Percentiles rank a stretch among this genome's conserved stretches.
Evolutionary conservation across 1,284 basidiomycete species (phyloP).

Genomic region (Rhodotorula glutinis): DNA sequence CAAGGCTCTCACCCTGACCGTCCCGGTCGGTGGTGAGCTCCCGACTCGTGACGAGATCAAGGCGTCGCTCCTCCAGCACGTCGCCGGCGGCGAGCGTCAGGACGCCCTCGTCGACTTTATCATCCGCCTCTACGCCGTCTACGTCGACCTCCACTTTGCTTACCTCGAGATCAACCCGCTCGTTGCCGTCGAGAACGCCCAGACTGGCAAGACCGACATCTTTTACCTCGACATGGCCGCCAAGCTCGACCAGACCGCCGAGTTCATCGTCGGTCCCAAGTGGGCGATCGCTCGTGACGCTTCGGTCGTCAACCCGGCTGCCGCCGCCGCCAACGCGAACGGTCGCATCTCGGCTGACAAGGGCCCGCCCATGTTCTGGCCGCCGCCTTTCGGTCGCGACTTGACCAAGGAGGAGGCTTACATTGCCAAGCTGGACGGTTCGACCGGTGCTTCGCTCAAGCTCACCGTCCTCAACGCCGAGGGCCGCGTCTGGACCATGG

Average conservation of each 20-base stretch:
- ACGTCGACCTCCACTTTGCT: slow-evolving; percentile 70
- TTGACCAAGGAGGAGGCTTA: slow-evolving; percentile 98
- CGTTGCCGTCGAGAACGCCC: slow-evolving; percentile 88
- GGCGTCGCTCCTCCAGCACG: slow-evolving; percentile 70
- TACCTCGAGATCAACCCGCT: slow-evolving; percentile 99
- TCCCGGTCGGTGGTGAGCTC: slow-evolving; percentile 69
- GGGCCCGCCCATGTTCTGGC: slow-evolving; percentile 83
- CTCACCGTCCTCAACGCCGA: slow-evolving; percentile 92
- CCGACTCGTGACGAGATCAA: slow-evolving; percentile 74
- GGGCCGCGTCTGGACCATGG: slow-evolving; percentile 99
- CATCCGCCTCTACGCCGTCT: slow-evolving; percentile 90
- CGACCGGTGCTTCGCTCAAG: slow-evolving; percentile 96
- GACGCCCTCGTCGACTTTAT: slow-evolving; percentile 90
- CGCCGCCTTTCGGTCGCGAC: slow-evolving; percentile 76
- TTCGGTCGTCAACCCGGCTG: slow-evolving; percentile 62
- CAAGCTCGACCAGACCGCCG: slow-evolving; percentile 97
- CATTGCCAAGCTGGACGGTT: slow-evolving; percentile 95
- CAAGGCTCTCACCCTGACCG: slow-evolving; percentile 86
- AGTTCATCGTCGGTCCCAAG: slow-evolving; percentile 96
- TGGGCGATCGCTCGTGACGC: slow-evolving; percentile 97
- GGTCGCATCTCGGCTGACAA: slow-evolving; percentile 75
- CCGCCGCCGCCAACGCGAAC: slow-evolving; percentile 48
- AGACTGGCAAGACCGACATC: slow-evolving; percentile 71
- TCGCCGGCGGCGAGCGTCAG: slow-evolving; percentile 70
- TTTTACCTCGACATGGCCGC: slow-evolving; percentile 99